These are phyloP conservation scores for Galeopsis tetrahit DNA, from an alignment of 257 asterid species.

Conservation along the genomic window DNA sequence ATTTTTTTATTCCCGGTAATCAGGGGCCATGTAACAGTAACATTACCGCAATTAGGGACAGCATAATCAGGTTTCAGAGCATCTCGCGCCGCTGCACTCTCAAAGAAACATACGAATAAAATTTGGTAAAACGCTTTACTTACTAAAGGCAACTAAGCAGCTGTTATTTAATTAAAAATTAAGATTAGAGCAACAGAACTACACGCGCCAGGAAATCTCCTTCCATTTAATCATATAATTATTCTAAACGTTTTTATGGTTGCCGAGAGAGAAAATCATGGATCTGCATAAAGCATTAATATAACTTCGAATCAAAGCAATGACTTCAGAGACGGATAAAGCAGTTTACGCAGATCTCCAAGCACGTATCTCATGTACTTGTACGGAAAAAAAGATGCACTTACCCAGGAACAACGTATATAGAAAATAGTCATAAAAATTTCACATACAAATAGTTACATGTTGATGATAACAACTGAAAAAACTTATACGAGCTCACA, in stretches of 20 bases:
- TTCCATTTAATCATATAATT: conserved; percentile 12
- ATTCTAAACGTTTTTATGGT: conserved; percentile 26
- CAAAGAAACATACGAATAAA: neutral
- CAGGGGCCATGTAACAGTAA: neutral
- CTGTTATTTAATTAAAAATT: conserved; percentile 20
- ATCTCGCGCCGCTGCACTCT: neutral
- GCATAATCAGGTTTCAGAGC: conserved; percentile 24
- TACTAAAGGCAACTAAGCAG: conserved; percentile 22
- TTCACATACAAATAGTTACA: conserved; percentile 23
- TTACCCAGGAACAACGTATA: neutral
- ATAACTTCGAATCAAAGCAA: conserved; percentile 42
- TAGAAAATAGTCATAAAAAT: neutral
- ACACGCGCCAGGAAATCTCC: conserved; percentile 32
- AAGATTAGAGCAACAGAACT: conserved; percentile 23
- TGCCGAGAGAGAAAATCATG: conserved; percentile 44
- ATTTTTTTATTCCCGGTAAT: neutral
- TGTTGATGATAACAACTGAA: conserved; percentile 21
- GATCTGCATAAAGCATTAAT: conserved; percentile 44
- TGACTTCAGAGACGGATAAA: conserved; percentile 27
- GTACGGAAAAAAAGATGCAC: neutral
- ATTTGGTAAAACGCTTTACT: conserved; percentile 12
- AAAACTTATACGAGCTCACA: conserved; percentile 15
- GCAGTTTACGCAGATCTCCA: conserved; percentile 39
- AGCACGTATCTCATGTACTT: conserved; percentile 19
- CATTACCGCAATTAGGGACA: conserved; percentile 21